Conservation (phyloP, 176 grass and related monocot species). For the Pharus latifolius region DNA sequence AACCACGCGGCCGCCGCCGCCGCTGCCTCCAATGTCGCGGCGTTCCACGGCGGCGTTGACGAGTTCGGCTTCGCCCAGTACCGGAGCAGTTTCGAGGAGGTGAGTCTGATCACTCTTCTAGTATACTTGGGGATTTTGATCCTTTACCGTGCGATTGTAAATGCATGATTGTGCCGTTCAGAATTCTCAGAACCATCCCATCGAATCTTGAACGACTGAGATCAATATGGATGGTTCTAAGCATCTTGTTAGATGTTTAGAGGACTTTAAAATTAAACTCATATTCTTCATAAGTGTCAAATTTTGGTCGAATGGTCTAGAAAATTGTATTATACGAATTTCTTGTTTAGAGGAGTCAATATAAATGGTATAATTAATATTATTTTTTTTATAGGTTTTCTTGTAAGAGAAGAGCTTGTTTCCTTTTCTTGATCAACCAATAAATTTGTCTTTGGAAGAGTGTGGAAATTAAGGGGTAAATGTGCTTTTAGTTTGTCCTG, state of each 20-base stretch:
- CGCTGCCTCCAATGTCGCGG: background rate
- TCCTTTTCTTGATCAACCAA: background rate
- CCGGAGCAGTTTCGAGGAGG: conserved; percentile 54
- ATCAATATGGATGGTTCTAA: too few species aligned
- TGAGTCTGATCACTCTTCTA: background rate
- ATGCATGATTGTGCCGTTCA: too few species aligned
- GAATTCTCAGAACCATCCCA: too few species aligned
- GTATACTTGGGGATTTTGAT: background rate
- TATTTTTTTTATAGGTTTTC: background rate
- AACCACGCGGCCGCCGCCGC: background rate
- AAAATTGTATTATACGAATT: too few species aligned
- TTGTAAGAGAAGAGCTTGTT: background rate
- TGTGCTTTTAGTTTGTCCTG: conserved; percentile 4
- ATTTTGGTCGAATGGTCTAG: too few species aligned
- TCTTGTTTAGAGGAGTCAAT: too few species aligned
- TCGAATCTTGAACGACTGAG: too few species aligned
- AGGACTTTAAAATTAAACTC: too few species aligned
- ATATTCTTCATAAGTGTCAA: too few species aligned
- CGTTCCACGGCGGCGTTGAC: conserved; percentile 9
- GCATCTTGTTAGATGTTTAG: too few species aligned
- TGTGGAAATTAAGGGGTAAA: background rate
- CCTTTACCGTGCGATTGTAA: background rate
- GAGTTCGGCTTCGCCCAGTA: conserved; percentile 58
- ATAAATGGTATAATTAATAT: background rate
- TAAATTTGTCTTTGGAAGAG: conserved; percentile 9